Evolutionary conservation across 1,139 yeast genomes (phyloP), one percentile per base, ranked within the genome.

Genomic region (Zygosaccharomyces pseudobailii): DNA sequence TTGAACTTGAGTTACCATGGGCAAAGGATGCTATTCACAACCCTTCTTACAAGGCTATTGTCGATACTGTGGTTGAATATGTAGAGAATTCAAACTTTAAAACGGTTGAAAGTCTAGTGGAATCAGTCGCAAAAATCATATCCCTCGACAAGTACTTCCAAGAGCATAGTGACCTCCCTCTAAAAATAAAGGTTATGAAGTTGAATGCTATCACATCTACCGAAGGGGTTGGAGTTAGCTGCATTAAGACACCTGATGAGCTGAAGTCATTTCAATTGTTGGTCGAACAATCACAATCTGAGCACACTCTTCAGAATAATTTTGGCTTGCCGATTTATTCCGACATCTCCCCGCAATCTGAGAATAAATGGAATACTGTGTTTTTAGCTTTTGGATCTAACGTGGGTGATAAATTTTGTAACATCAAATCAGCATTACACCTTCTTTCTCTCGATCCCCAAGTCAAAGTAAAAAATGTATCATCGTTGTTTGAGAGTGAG

Each of bases 311-410:
- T 19, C 17, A 32, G n/a, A 32, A 24, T 17, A 22, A 54, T n/a
- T n/a, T n/a, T n/a, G n/a, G n/a, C 39, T 47, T 68, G 25, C 70
- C 71, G 1, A 50, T 50, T 1, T 42, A 50, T 4, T 48, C 50
- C 2, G 37, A 41, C 17, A 22, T 46, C 2, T 22, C 35, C 1
- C 25, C 20, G 22, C 8, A 38, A 28, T 37, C 47, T 6, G 7
- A 28, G 31, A 24, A 38, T 9, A 43, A 40, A 31, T 89, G 57
- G 56, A 58, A 86, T 58, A 72, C 71, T 0, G 95, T 80, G 0
- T 89, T 72, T 62, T 66, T 92, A 47, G 96, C 97, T 0, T 85
- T 92, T 70, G 99, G 99, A 0, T 82, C 96, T 19, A 92, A 92
- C 58, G 70, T 78, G 42, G 97, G 97, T 0, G 73, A 85, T 54